Evolutionary conservation across 148 eudicot species (phyloP).

Genomic region (Polygonum maritimum): DNA sequence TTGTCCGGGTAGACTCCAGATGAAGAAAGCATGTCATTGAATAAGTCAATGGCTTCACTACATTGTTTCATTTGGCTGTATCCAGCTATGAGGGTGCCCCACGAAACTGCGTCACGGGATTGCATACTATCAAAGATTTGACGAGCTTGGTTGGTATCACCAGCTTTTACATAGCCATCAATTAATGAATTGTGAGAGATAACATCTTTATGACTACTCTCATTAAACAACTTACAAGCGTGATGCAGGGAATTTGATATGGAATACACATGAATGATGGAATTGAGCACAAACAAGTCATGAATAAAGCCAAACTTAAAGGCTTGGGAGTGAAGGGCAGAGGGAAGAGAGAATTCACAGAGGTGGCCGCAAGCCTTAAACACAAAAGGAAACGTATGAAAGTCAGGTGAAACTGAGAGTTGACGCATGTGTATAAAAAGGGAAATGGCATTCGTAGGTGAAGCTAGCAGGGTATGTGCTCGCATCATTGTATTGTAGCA

Average conservation of each 20-base stretch:
- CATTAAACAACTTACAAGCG: constrained; percentile 49
- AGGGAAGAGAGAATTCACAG: constrained; percentile 17
- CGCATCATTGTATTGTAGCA: constrained; percentile 65
- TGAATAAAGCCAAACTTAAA: constrained; percentile 45
- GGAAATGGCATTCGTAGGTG: constrained; percentile 35
- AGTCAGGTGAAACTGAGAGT: constrained; percentile 39
- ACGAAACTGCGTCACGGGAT: constrained; percentile 55
- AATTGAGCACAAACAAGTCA: constrained; percentile 55
- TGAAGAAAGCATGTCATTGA: constrained; percentile 31
- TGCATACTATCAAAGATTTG: constrained; percentile 55
- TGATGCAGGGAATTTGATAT: constrained; percentile 18
- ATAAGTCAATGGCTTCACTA: constrained; percentile 51
- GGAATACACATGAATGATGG: constrained; percentile 40
- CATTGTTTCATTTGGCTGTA: constrained; percentile 44
- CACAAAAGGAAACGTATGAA: constrained; percentile 75
- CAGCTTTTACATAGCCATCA: constrained; percentile 63
- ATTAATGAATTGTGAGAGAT: constrained; percentile 61
- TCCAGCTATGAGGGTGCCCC: constrained; percentile 77
- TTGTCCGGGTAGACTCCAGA: constrained; percentile 38
- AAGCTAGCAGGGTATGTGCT: constrained; percentile 42
- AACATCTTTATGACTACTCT: constrained; percentile 39
- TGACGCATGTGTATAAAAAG: constrained; percentile 50
- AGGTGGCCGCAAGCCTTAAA: constrained; percentile 52
- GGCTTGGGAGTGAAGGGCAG: constrained; percentile 41
- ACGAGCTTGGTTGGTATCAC: constrained; percentile 40